Evolutionary conservation across 371 early-diverging fungal species (phyloP), one percentile per base, ranked within the genome.

Genomic region (Mortierella polycephala): DNA sequence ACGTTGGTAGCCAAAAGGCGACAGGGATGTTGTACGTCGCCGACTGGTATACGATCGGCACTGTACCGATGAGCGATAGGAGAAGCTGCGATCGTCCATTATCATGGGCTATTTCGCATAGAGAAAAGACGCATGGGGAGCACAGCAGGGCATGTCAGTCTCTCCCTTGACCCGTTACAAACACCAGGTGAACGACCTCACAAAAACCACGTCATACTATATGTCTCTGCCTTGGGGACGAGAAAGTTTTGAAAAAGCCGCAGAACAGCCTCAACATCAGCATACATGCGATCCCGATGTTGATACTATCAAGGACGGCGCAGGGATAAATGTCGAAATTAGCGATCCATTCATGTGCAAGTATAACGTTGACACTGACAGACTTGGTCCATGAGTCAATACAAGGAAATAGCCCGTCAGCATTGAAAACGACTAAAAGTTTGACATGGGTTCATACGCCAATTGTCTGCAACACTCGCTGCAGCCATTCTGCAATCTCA

Each of bases 1-100:
- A 87, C 40, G 85, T 88, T 41, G 98, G 98, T 39, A 96, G 82
- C 95, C 95, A 96, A 52, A 95, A 86, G 20, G 91, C 92, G 11
- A 97, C 89, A 1, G 97, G 98, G 62, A 97, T 97, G 82, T 97
- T 96, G 83, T 96, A 97, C 14, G 93, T 88, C n/a, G 84, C 84
- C 2, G 89, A 89, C 51, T 90, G 88, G 71, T 91, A 96, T 16
- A 89, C 87, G 47, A 97, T 92, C 7, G 96, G 97, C 10, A 97
- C 75, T 0, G 97, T 97, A 14, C 97, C 97, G 63, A 92, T 86
- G 23, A 94, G 84, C 67, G 93, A 95, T 50, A 96, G 86, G 9
- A 94, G 79, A 20, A 91, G 84, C 59, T 89, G 87, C 11, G 89
- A 88, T 40, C 85, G 84, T 13, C 95, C 95, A 75, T 92, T 87